A percentile compares a stretch with the other conserved stretches of the same genome.
These are phyloP conservation scores for Guillardia theta DNA, from an alignment of 78 protist genomes.

Conservation along the genomic window DNA sequence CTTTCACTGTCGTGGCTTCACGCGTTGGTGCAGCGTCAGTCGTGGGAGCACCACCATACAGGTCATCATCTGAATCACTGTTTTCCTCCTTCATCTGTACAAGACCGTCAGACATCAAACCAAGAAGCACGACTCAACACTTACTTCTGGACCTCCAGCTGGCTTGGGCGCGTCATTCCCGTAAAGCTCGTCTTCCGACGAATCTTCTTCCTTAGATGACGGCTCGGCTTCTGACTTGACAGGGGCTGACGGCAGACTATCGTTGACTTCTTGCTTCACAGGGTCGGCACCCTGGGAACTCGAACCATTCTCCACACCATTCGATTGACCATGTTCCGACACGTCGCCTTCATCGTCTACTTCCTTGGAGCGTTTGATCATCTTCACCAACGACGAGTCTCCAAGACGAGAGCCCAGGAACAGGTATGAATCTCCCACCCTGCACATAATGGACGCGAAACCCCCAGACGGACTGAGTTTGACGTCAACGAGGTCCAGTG, in stretches of 20 bases:
- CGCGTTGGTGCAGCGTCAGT: background rate
- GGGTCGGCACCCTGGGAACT: too few relatives aligned
- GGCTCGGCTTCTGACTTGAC: too few relatives aligned
- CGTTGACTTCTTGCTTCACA: too few relatives aligned
- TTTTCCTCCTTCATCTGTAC: background rate
- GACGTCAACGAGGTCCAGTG: background rate
- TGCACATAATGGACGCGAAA: background rate
- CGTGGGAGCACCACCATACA: background rate
- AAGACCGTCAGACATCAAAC: too few relatives aligned
- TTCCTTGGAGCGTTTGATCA: too few relatives aligned
- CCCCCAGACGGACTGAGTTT: background rate
- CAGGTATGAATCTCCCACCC: background rate
- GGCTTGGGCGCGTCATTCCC: background rate
- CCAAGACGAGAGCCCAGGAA: background rate
- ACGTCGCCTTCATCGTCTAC: too few relatives aligned
- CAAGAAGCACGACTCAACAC: too few relatives aligned
- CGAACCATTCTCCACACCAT: too few relatives aligned
- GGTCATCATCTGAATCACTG: background rate
- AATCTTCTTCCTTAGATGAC: background rate
- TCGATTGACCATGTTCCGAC: too few relatives aligned
- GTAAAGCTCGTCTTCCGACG: conserved; percentile 4
- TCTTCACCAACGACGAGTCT: background rate
- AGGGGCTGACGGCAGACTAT: too few relatives aligned
- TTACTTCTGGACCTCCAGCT: background rate
- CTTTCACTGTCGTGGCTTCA: background rate